phyloP scores from a whole-genome alignment of 2,329 filamentous ascomycete genomes.

The Thielaviopsis punctulata region DNA sequence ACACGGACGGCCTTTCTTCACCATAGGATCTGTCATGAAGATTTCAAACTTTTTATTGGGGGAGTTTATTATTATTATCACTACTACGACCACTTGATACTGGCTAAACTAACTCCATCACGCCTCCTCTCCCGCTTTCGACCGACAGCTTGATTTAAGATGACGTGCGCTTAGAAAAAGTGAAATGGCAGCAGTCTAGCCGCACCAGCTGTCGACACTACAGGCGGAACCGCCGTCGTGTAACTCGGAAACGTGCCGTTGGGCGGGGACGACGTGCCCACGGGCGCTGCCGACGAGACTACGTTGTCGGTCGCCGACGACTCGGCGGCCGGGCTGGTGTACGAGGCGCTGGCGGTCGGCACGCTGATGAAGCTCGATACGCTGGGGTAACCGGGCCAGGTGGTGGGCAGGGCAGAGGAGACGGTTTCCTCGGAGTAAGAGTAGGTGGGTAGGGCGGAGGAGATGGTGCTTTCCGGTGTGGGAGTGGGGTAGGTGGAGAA shows the following conservation, averaged over 20 bases:
- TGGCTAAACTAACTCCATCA: not conserved
- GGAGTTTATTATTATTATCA: not conserved
- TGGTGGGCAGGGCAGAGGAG: slow-evolving; percentile 1
- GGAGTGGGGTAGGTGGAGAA: not conserved
- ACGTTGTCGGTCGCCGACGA: not conserved
- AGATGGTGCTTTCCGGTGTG: not conserved
- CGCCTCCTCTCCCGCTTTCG: not conserved
- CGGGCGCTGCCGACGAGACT: not conserved
- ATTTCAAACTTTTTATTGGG: not conserved
- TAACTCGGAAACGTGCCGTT: slow-evolving; percentile 5
- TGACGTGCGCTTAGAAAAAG: not conserved
- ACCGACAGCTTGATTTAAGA: not conserved
- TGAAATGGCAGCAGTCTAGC: slow-evolving; percentile 3
- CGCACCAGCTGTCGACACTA: slow-evolving; percentile 6
- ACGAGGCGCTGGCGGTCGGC: not conserved
- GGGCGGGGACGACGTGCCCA: not conserved
- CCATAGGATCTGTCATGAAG: not conserved
- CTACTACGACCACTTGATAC: too few relatives aligned
- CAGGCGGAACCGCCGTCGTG: not conserved
- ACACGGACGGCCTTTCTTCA: not conserved
- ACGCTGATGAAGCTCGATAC: not conserved
- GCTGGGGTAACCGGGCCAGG: not conserved
- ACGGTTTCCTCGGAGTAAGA: not conserved
- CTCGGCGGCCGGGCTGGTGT: not conserved
- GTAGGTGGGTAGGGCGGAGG: not conserved